Evolutionary conservation across 148 eudicot species (phyloP).

Genomic region (Rhododendron ovatum): DNA sequence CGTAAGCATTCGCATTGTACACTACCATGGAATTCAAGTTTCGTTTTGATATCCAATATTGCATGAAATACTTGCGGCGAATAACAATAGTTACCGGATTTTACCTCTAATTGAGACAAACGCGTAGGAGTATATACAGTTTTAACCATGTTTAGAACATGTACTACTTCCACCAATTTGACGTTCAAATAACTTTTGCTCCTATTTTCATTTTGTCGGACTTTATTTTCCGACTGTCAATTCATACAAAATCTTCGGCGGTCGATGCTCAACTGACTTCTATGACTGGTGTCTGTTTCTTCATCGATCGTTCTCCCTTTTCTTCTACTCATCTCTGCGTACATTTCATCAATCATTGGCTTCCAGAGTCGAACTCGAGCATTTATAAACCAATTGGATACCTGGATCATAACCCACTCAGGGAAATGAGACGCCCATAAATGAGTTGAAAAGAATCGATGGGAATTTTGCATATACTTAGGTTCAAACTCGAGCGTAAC

Average conservation of each 20-base stretch:
- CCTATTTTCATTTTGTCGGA: background rate
- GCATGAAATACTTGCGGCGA: background rate
- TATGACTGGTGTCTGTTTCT: slow-evolving; percentile 20
- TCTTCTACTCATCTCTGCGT: slow-evolving; percentile 59
- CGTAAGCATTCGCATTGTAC: no score
- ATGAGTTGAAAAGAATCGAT: background rate
- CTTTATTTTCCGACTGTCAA: background rate
- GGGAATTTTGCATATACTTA: background rate
- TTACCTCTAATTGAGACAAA: background rate
- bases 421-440: background rate
- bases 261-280: slow-evolving; percentile 33
- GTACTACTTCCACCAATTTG: background rate
- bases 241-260: slow-evolving; percentile 25
- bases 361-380: slow-evolving; percentile 97
- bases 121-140: slow-evolving; percentile 2
- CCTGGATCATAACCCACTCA: slow-evolving; percentile 35
- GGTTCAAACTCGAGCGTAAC: background rate
- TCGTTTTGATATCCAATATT: background rate
- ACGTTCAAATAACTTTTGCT: background rate
- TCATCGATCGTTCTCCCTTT: slow-evolving; percentile 34
- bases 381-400: slow-evolving; percentile 93
- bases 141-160: slow-evolving; percentile 5
- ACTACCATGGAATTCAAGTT: background rate
- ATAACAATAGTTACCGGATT: slow-evolving; percentile 10
- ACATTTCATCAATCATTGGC: slow-evolving; percentile 93